Evolutionary conservation across 2,329 filamentous ascomycete genomes (phyloP), one percentile per base, ranked within the genome.

Genomic region (Sclerotinia subarctica): DNA sequence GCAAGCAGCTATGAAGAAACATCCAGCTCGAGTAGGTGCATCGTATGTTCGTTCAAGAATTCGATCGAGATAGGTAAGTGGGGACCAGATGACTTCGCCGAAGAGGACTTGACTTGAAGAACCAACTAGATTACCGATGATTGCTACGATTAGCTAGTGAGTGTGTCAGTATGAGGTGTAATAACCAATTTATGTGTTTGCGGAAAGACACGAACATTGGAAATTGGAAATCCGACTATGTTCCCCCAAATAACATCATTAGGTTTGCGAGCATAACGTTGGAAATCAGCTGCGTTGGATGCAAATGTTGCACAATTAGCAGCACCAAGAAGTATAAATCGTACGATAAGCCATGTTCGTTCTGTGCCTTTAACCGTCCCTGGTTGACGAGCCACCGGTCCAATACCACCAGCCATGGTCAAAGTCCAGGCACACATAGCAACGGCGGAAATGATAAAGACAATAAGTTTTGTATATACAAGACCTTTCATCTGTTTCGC

Each of bases 221-320:
- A 74, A 0, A 81, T 19, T 0, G 80, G 81, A 65, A 81, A 81
- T 26, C 80, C 78, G 26, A 82, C 49, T 3, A 81, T 11, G 64
- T 82, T 79, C 1, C 79, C 80, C 5, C 78, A 42, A 24, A 83
- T 75, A 1, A 80, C 78, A 69, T 83, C 80, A 13, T 77, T 78
- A 1, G 79, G 78, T 53, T 77, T 78, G 0, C 65, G 72, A 0
- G 81, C 78, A 70, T 82, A 83, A 21, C 81, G 76, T 68, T 81
- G 80, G 56, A 82, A 79, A 71, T 82, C 80, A 0, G 80, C 77
- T 4, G 79, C 79, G 69, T 80, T 81, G 51, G 75, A 78, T n/a
- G 75, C 78, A 72, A 77, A 81, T 6, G 77, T 81, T 10, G 77
- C 76, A 53, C 76, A 78, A 68, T 77, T 77, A 47, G 78, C 75